Evolutionary conservation across 257 asterid species (phyloP), one percentile per base, ranked within the genome.

Genomic region (Nicotiana undulata): DNA sequence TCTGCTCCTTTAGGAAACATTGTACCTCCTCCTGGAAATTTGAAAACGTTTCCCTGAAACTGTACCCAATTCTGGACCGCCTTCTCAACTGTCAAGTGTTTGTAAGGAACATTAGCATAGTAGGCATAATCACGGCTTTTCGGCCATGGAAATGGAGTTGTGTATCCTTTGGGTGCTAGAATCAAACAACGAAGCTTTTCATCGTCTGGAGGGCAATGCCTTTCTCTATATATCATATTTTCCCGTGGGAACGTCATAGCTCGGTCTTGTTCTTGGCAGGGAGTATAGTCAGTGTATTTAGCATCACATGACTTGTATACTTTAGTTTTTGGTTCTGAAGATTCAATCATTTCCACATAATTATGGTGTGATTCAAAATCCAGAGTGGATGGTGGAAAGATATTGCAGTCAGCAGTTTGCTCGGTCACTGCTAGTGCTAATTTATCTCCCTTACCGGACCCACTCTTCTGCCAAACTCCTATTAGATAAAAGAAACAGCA

Each of bases 1-100:
- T 94, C 95, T 7, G 98, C 98, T 76, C 98, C 98, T 56, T 89
- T 91, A 77, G 98, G 98, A 82, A 94, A 94, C 98, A 93, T 93
- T 0, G 98, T 94, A 85, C 98, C 98, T 32, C 98, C 98, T 82
- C 98, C 98, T 1, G 98, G 98, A 84, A 94, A 94, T 79, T 90
- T 94, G 85, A 94, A 91, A 46, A 91, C 94, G 55, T 92, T 89
- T 22, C 98, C 97, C 88, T 90, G 91, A 87, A 63, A 94, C 68
- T 93, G 86, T 63, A 94, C 95, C 98, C 98, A 94, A 81, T 93
- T 89, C 84, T 94, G 98, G 28, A 44, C 83, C 31, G 97, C 97
- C 89, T 94, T 94, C 90, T 94, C 98, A 64, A 94, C 97, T 11
- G 97, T 88, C 90, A 94, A 87, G 85, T 90, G 88, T 79, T 94